Evolutionary conservation across 768 basidiomycete genomes (phyloP).

Genomic region (Strobilomyces confusus): DNA sequence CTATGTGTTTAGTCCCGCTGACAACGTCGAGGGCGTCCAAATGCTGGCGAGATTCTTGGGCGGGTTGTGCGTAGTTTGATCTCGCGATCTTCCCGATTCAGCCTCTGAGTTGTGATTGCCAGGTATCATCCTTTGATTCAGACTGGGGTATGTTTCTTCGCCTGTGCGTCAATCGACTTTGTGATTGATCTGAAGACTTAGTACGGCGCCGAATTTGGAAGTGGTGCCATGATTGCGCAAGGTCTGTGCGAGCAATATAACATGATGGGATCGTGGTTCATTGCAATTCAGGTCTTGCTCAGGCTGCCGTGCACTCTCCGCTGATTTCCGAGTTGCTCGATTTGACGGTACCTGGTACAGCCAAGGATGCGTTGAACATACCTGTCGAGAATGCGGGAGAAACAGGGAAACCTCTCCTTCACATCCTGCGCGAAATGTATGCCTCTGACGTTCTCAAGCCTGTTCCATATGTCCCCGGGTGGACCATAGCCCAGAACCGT

Average conservation of each 20-base stretch:
- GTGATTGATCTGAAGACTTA: conserved; percentile 16
- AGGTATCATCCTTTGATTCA: conserved; percentile 58
- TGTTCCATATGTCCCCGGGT: conserved; percentile 48
- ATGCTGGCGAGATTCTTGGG: conserved; percentile 35
- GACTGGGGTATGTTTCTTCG: conserved; percentile 43
- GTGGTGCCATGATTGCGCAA: conserved; percentile 46
- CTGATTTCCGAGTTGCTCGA: conserved; percentile 32
- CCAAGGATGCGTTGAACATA: neutral
- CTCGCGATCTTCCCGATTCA: neutral
- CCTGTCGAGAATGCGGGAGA: conserved; percentile 9
- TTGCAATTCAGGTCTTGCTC: conserved; percentile 39
- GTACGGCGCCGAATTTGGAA: conserved; percentile 54
- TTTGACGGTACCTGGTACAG: conserved; percentile 10
- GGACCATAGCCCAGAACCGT: conserved; percentile 35
- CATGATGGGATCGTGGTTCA: neutral
- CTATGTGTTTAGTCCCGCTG: conserved; percentile 41
- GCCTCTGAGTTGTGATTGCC: neutral
- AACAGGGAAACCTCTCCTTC: conserved; percentile 41
- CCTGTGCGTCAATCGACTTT: neutral
- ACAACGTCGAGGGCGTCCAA: conserved; percentile 29
- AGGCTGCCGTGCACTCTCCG: conserved; percentile 41
- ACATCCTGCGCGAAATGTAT: conserved; percentile 48
- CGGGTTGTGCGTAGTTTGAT: conserved; percentile 30
- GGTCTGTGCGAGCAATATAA: conserved; percentile 30
- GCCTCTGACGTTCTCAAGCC: conserved; percentile 47